These are phyloP conservation scores for Alternaria novae-zelandiae DNA, from an alignment of 2,329 filamentous ascomycete species.

Conservation along the genomic window DNA sequence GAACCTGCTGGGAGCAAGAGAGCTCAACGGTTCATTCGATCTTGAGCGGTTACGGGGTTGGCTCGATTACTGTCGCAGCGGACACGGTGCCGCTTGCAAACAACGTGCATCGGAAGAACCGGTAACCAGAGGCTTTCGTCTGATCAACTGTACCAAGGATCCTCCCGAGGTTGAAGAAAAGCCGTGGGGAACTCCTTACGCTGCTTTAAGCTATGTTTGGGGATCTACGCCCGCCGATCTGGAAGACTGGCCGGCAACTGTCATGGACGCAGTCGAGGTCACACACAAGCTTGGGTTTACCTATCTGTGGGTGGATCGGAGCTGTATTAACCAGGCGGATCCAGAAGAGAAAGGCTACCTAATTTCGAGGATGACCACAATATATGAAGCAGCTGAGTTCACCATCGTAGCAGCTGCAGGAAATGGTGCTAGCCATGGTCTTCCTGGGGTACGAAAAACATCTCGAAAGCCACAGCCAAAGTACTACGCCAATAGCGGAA, in stretches of 20 bases:
- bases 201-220: slow-evolving; percentile 23
- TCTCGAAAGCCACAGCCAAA: slow-evolving; percentile 14
- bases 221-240: slow-evolving; percentile 1
- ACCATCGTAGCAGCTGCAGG: slow-evolving; percentile 19
- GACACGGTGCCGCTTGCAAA: slow-evolving; percentile 8
- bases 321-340: slow-evolving; percentile 14
- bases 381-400: slow-evolving; percentile 14
- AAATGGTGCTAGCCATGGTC: slow-evolving; percentile 6
- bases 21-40: not conserved
- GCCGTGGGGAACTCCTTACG: slow-evolving; percentile 15
- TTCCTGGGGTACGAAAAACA: slow-evolving; percentile 7
- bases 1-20: not conserved
- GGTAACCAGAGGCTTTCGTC: slow-evolving; percentile 8
- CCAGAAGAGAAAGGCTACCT: slow-evolving; percentile 3
- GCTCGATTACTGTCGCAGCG: slow-evolving; percentile 5
- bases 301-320: slow-evolving; percentile 16
- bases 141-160: slow-evolving; percentile 14
- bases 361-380: slow-evolving; percentile 15
- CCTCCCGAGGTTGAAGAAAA: slow-evolving; percentile 10
- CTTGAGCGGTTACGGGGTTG: not conserved
- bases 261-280: slow-evolving; percentile 12
- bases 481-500: slow-evolving; percentile 8
- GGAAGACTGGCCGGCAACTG: slow-evolving; percentile 5
- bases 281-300: slow-evolving; percentile 3
- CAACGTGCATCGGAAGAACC: slow-evolving; percentile 7